Conservation (phyloP, 2,329 filamentous ascomycete genomes). For the Fusarium sororula region DNA sequence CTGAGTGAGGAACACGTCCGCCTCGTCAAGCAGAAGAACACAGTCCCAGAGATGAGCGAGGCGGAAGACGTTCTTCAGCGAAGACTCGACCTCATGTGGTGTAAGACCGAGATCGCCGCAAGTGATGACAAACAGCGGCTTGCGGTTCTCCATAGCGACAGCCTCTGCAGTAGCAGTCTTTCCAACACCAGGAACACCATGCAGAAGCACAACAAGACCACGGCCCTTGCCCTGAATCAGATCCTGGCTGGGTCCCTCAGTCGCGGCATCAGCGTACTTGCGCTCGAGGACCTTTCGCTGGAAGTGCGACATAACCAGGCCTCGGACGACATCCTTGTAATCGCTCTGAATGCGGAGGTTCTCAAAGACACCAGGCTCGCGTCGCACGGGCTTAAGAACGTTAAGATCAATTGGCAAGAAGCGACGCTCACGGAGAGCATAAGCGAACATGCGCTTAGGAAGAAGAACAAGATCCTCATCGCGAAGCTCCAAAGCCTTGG, state of each 20-base stretch:
- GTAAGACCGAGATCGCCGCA: constrained; percentile 59
- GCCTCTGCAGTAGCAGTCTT: constrained; percentile 60
- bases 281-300: constrained; percentile 51
- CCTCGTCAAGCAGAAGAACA: constrained; percentile 51
- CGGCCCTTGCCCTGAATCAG: constrained; percentile 57
- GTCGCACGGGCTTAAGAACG: constrained; percentile 47
- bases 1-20: constrained; percentile 48
- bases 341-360: constrained; percentile 52
- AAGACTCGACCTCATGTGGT: constrained; percentile 52
- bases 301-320: constrained; percentile 53
- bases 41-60: constrained; percentile 53
- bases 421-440: constrained; percentile 51
- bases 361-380: constrained; percentile 51
- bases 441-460: constrained; percentile 54
- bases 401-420: constrained; percentile 51
- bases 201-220: constrained; percentile 56
- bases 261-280: constrained; percentile 41
- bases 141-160: constrained; percentile 52
- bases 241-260: constrained; percentile 48
- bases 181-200: constrained; percentile 59
- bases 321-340: constrained; percentile 53
- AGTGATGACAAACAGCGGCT: constrained; percentile 59
- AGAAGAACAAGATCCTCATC: constrained; percentile 48
- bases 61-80: constrained; percentile 54
- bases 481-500: constrained; percentile 40